phyloP scores from a whole-genome alignment of 1,284 basidiomycete species.

The Austroboletus niveus region DNA sequence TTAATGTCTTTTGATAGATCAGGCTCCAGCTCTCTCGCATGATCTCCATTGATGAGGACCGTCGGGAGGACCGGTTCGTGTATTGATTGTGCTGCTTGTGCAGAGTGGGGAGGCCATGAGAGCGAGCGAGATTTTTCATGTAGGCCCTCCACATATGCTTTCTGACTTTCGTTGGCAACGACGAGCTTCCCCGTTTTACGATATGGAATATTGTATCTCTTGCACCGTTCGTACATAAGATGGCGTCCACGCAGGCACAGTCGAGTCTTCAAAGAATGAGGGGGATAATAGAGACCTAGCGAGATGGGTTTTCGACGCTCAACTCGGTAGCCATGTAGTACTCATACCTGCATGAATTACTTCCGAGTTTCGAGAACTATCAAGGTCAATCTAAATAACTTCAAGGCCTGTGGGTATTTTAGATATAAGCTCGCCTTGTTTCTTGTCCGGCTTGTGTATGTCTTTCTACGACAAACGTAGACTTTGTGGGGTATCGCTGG shows the following conservation, averaged over 20 bases:
- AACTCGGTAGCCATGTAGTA: neutral
- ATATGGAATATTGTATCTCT: constrained; percentile 62
- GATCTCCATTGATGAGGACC: constrained; percentile 67
- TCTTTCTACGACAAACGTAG: constrained; percentile 86
- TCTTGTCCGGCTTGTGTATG: constrained; percentile 75
- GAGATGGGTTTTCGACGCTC: neutral
- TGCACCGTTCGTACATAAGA: constrained; percentile 81
- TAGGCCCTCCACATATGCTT: constrained; percentile 67
- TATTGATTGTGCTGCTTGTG: constrained; percentile 12
- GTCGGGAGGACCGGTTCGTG: constrained; percentile 54
- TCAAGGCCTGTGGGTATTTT: neutral
- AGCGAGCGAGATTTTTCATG: constrained; percentile 61
- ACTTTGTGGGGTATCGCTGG: constrained; percentile 64
- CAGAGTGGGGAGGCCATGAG: constrained; percentile 47
- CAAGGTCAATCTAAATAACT: neutral
- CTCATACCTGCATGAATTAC: constrained; percentile 86
- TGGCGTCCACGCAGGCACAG: constrained; percentile 87
- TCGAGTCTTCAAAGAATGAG: constrained; percentile 80
- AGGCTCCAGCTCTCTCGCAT: constrained; percentile 80
- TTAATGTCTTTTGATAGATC: constrained; percentile 71
- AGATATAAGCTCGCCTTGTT: constrained; percentile 57
- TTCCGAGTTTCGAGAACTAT: constrained; percentile 91
- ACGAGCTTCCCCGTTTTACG: constrained; percentile 87
- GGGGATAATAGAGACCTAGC: constrained; percentile 81
- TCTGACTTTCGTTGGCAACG: constrained; percentile 69